Evolutionary conservation across 1,284 basidiomycete genomes (phyloP), one percentile per base, ranked within the genome.

Genomic region (Sporisorium exsertum): DNA sequence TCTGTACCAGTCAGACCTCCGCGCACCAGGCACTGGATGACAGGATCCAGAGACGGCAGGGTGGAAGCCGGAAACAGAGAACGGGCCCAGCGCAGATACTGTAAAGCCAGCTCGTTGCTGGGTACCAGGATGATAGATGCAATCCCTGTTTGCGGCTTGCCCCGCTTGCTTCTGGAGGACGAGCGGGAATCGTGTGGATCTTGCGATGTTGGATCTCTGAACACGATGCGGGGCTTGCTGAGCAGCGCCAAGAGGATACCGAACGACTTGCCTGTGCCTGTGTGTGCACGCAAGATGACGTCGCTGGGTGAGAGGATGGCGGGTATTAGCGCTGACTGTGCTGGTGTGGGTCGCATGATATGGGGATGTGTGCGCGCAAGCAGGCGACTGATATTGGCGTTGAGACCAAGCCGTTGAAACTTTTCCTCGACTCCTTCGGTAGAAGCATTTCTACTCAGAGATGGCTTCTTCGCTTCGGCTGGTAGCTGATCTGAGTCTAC

Each of bases 251-350:
- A 67, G 5, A 85, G 72, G 45, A 84, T 58, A 22, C 72, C 81
- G 20, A 84, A 82, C 7, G 77, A 79, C 71, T 85, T 85, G 22
- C 84, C 84, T 0, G 81, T 83, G 32, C 83, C 84, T 1, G 84
- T 85, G 43, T 83, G 81, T 18, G 83, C 81, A 3, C 84, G 76
- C 24, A 83, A 35, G 12, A 85, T 72, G 45, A 85, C 67, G 52
- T 85, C 84, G 18, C 61, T 66, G 1, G 72, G 80, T 22, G 72
- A 67, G 26, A 79, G 64, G 37, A 82, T 60, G 16, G 80, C 75
- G 2, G 80, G 74, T 22, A 84, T 79, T 5, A 84, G 64, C 35
- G 71, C 74, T 5, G 55, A 58, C 45, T 85, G 84, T n/a, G 81
- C 78, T 20, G 58, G 56, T 26, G 84, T 81, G 1, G 84, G 84